Base-by-base conservation (phyloP, 2,329 filamentous ascomycete species). In the Colletotrichum paranaense region DNA sequence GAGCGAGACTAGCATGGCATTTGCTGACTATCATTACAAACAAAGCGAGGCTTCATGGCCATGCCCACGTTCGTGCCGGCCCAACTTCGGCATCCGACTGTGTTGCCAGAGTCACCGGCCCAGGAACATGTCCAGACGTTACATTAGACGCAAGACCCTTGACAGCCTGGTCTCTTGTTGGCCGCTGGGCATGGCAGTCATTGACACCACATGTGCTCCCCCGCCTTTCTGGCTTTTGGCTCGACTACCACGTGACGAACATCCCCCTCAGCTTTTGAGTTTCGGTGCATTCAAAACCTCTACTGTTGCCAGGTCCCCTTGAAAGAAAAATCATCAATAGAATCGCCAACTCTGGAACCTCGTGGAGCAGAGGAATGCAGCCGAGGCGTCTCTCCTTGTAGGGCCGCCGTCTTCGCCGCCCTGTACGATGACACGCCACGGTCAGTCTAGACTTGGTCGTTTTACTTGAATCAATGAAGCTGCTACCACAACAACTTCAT, bases 31-130 rank as follows among this genome's bases (percentile, higher is more conserved):
- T 19, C n/a, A 8, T 28, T 30, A n/a, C 30, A 19, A 56, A 35
- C 52, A 24, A 59, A 1, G 11, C 22, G 11, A 53, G 26, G 28
- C 28, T 9, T 32, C 42, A 52, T 55, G 53, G 38, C 58, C 30
- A 58, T 55, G 53, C 42, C 58, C 30, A 46, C 28, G 6, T 28
- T 63, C 24, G 32, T 38, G 4, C 42, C 65, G 69, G 53, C 24
- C 30, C 65, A 59, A 69, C 28, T 24, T 64, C 59, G 59, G 58
- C 24, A 46, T 72, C 22, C 38, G 56, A 57, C 57, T 12, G 14
- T 32, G 65, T 68, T 69, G 59, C 59, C 24, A 28, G 49, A 52
- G 49, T 32, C 28, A 58, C 35, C 22, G 35, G 52, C 26, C 26
- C 30, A 28, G 49, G 22, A 16, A 26, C 46, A 26, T 28, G 1